phyloP scores from a whole-genome alignment of 2,329 filamentous ascomycete species.

The Sporothrix variecibatus region DNA sequence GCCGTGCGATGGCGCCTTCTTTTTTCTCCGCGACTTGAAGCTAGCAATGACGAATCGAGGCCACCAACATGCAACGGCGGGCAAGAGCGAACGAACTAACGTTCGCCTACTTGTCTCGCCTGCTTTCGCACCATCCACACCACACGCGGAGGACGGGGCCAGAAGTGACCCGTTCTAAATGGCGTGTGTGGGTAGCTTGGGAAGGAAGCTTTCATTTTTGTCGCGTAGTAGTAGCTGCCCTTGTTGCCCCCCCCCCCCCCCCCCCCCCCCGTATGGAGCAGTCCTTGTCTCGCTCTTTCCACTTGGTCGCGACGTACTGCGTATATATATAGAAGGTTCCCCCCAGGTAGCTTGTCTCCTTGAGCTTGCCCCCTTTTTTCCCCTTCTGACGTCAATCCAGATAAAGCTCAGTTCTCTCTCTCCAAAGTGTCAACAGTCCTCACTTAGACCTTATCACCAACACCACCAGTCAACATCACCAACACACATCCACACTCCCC shows the following conservation, averaged over 20 bases:
- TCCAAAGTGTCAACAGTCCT: neutral
- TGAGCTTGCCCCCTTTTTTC: neutral
- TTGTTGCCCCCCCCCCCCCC: neutral
- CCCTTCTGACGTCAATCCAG: neutral
- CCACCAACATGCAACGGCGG: neutral
- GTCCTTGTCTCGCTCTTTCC: neutral
- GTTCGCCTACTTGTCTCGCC: no score
- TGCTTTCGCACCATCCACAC: neutral
- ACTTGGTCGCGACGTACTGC: neutral
- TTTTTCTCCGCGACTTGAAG: neutral
- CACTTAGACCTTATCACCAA: neutral
- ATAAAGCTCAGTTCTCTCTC: neutral
- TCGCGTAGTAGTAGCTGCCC: neutral
- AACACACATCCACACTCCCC: neutral
- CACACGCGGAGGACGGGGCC: neutral
- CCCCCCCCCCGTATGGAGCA: no score
- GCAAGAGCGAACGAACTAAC: neutral
- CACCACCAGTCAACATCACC: neutral
- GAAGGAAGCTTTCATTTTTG: no score
- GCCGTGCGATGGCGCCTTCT: slow-evolving; percentile 12
- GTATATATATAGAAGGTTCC: neutral
- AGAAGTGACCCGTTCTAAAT: neutral
- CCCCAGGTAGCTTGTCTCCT: neutral
- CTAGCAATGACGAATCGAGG: slow-evolving; percentile 12
- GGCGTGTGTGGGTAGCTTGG: neutral